These are phyloP conservation scores for Diplodia scrobiculata DNA, from an alignment of 2,329 filamentous ascomycete genomes.

Conservation along the genomic window DNA sequence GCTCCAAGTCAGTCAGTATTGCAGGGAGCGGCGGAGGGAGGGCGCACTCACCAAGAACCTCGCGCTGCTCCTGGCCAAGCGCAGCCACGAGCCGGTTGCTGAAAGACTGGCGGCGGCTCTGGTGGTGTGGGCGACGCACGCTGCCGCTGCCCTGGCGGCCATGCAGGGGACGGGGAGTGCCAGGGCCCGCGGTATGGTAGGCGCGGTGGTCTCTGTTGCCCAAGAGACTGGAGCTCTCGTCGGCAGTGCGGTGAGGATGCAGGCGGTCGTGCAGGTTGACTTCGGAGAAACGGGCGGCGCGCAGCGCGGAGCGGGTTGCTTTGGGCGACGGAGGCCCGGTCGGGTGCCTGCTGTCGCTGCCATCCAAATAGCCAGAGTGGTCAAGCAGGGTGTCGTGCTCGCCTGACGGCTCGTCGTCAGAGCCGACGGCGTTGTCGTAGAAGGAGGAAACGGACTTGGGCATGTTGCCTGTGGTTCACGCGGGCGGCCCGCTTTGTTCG, in stretches of 20 bases:
- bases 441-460: slow-evolving; percentile 43
- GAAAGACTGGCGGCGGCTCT: slow-evolving; percentile 41
- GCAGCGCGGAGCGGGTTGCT: slow-evolving; percentile 37
- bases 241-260: slow-evolving; percentile 39
- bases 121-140: slow-evolving; percentile 32
- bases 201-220: slow-evolving; percentile 47
- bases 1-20: neutral
- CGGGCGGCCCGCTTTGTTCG: neutral
- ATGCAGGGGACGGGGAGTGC: slow-evolving; percentile 47
- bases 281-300: slow-evolving; percentile 40
- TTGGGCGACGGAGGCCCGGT: slow-evolving; percentile 37
- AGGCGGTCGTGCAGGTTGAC: slow-evolving; percentile 36
- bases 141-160: slow-evolving; percentile 43
- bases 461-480: slow-evolving; percentile 35
- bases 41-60: slow-evolving; percentile 34
- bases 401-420: slow-evolving; percentile 39
- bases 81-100: slow-evolving; percentile 60
- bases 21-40: neutral
- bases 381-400: slow-evolving; percentile 21
- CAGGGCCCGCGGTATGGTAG: slow-evolving; percentile 40
- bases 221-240: slow-evolving; percentile 54
- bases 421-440: slow-evolving; percentile 40
- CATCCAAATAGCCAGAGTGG: slow-evolving; percentile 25
- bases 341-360: slow-evolving; percentile 39
- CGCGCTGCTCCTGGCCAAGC: slow-evolving; percentile 58